Evolutionary conservation across 225 moss, liverwort and hornwort genomes (phyloP), one percentile per base, ranked within the genome.

Genomic region (Asterella californica): DNA sequence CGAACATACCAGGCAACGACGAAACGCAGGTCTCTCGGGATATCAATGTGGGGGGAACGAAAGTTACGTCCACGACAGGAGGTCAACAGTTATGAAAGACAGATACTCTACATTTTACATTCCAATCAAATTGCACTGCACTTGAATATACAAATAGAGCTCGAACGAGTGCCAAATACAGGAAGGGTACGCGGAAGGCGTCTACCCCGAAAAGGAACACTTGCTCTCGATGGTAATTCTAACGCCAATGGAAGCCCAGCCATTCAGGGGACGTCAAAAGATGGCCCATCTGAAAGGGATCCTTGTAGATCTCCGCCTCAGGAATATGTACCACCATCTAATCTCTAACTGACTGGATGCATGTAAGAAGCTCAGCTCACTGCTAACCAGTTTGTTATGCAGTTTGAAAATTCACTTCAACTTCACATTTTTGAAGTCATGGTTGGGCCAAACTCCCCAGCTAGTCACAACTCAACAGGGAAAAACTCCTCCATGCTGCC

Each of bases 401-500:
- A 61, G 12, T 32, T 54, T 29, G 32, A 15, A 17, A 19, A 36
- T 72, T 47, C 24, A n/a, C 48, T 37, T 37, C 30, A 27, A 74
- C 52, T 67, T 57, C 34, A 77, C 47, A 65, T 47, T 24, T 34
- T 76, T 34, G 59, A 34, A 76, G 60, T 2, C 63, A 64, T 65
- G 63, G 8, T 64, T 5, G 36, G 15, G 29, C 19, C 25, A 29
- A 45, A 17, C 1, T 27, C 46, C 32, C 32, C 59, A 45, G 45
- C 22, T 3, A 27, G 70, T 85, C 85, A 86, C 1, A 81, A 68
- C 30, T 81, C 60, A 25, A 87, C 79, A 1, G 87, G 87, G 34
- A 87, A 87, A 25, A 87, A 61, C 50, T 72, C 79, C 79, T 87
- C 83, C 87, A 87, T 87, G 66, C 87, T 87, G 83, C 36, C 24